These are phyloP conservation scores for Tolypocladium inflatum DNA, from an alignment of 2,329 filamentous ascomycete species.

Conservation along the genomic window DNA sequence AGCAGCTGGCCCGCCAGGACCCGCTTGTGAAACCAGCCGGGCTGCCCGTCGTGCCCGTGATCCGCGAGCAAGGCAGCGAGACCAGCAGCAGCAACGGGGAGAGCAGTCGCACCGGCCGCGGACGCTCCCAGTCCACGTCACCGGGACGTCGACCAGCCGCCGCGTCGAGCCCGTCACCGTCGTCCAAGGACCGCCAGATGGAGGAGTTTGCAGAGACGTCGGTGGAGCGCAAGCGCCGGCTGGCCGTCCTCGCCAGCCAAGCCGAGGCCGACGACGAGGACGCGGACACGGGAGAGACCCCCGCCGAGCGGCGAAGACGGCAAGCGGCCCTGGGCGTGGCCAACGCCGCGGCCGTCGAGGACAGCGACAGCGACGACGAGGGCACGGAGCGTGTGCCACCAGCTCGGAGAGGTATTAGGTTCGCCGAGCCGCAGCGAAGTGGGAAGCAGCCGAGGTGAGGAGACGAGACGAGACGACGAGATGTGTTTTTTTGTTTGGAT, in stretches of 20 bases:
- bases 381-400: slow-evolving; percentile 44
- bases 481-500: not conserved
- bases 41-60: slow-evolving; percentile 9
- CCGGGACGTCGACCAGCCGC: slow-evolving; percentile 5
- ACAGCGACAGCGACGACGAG: slow-evolving; percentile 45
- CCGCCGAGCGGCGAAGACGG: slow-evolving; percentile 63
- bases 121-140: slow-evolving; percentile 10
- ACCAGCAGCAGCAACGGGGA: slow-evolving; percentile 5
- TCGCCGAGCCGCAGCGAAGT: slow-evolving; percentile 36
- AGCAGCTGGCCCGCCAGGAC: slow-evolving; percentile 37
- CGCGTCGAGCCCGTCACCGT: not conserved
- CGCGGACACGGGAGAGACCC: slow-evolving; percentile 49
- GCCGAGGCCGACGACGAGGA: slow-evolving; percentile 26
- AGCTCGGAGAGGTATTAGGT: slow-evolving; percentile 47
- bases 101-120: slow-evolving; percentile 9
- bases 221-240: slow-evolving; percentile 57
- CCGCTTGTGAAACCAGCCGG: slow-evolving; percentile 5
- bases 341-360: slow-evolving; percentile 31
- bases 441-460: not conserved
- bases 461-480: not conserved
- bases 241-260: slow-evolving; percentile 40
- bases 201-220: slow-evolving; percentile 49
- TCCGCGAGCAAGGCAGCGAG: slow-evolving; percentile 8
- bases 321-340: slow-evolving; percentile 63
- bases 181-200: not conserved